Evolutionary conservation across 2,329 filamentous ascomycete species (phyloP), one percentile per base, ranked within the genome.

Genomic region (Diaporthe ampelina): DNA sequence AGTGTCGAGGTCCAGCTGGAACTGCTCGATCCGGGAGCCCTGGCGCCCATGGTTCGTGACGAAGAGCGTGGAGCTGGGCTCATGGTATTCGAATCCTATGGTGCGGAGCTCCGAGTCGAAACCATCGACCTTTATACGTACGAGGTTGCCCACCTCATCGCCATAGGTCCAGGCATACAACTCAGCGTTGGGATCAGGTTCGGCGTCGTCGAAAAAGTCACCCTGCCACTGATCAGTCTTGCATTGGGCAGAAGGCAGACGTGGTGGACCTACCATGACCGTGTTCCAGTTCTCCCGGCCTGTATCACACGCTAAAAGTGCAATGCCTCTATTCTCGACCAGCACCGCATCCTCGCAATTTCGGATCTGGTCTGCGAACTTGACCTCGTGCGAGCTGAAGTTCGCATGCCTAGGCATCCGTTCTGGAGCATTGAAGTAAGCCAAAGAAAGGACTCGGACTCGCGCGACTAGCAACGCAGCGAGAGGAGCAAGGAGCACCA

Each of bases 281-380:
- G 82, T 84, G 75, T 86, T 86, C 78, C 81, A 83, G 11, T 77
- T 80, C 73, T 86, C 84, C 4, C 84, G 79, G 6, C 84, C 84
- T 0, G 81, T 76, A 26, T 85, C 84, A 63, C 84, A 86, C 19
- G 79, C 81, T 4, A 85, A 63, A 37, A 86, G 77, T 1, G 84
- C 84, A 2, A 85, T 6, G 21, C 82, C 81, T 17, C 79, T 69
- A 1, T 80, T 78, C 72, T 85, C 81, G 1, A 85, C 70, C 11
- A 85, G 77, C 19, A 85, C 50, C 0, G 76, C 80, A 78, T 86
- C 84, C 70, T 86, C 84, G 37, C 84, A 86, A 72, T 79, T 85
- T 24, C 83, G 80, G 45, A 85, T 76, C n/a, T 76, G 77, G 65
- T 85, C 81, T 7, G 78, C 63, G 70, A 86, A 86, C 61, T 81